Base-by-base conservation (phyloP, 2,329 filamentous ascomycete species). In the Colletotrichum sp. region DNA sequence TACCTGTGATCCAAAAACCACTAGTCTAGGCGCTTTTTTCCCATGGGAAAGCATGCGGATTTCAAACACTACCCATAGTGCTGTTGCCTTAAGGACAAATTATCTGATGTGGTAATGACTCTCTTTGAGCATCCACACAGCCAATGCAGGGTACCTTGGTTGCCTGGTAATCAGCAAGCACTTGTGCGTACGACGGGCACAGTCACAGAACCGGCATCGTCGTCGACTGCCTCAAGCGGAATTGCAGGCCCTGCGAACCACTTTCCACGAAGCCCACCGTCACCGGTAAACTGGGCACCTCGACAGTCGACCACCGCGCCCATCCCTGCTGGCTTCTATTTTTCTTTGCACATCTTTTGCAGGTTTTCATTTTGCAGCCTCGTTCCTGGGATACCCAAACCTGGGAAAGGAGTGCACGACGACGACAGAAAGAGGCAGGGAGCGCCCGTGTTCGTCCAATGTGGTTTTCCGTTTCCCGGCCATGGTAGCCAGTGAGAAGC, bases 401-500 rank as follows among this genome's bases (percentile, higher is more conserved):
- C 52, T n/a, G 48, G n/a, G 15, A 30, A 15, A 18, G 38, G 38
- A 48, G 38, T n/a, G 38, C 38, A 48, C 18, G 38, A 48, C 38
- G 18, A 48, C 38, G 38, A 48, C 18, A 48, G 38, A 48, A 48
- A 48, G 38, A 48, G 43, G 34, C 68, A 71, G 67, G 72, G 69
- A 63, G 24, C 24, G 21, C 64, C 73, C 63, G 21, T 26, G 69
- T 68, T 75, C 73, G 64, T 75, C 69, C 57, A 65, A 73, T 75
- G 73, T 69, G 71, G 38, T 70, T 74, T 74, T 48, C 38, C 38
- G 38, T 48, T 48, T 48, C 61, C 74, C 71, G 74, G 71, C 71
- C 64, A 76, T 76, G 70, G 55, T 74, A 55, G 65, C 71, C 71
- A 74, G 36, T 74, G 70, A 70, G 61, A 74, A 74, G 52, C 63